Base-by-base conservation (phyloP, 2,329 filamentous ascomycete species). In the Epichloe coenophiala region DNA sequence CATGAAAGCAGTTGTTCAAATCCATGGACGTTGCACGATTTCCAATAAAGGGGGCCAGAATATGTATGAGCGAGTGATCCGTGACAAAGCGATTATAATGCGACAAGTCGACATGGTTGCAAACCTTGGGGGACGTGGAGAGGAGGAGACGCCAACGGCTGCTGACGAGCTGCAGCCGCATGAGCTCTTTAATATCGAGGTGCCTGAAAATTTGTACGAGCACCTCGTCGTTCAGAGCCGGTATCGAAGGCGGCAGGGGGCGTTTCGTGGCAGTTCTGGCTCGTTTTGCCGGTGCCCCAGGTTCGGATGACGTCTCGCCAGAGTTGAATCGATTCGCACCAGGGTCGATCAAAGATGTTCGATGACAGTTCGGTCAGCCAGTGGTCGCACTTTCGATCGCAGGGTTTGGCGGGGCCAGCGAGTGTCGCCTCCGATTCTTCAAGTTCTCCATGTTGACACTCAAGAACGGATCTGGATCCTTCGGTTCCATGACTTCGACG, bases 1-100 rank as follows among this genome's bases (percentile, higher is more conserved):
- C 79, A 63, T 98, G 93, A 63, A 96, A 98, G 70, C 93, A 98
- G 64, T 97, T 96, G 68, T 84, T 94, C 50, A 97, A 82, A 63
- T 98, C 86, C 48, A 97, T 80, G 42, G 78, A 75, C 15, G 77
- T 69, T 0, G 90, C 84, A 3, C 91, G 78, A n/a, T 74, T 76
- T 13, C 88, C 88, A 13, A 93, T 80, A 59, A 98, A 97, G 0
- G 93, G 93, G 40, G 86, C 90, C 44, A 98, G 81, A 12, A 83
- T 73, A 38, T 87, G 81, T 42, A 78, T 71, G 5, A 98, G 68
- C 1, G 83, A 75, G 52, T 85, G 78, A 63, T 98, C 91, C 1
- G 84, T 95, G 45, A 97, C 73, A 52, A 73, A 76, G 44, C 88
- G 83, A 63, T 95, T 97, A 65, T 93, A 88, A 13, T 75, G 70